Evolutionary conservation across 805 yeast species (phyloP), one percentile per base, ranked within the genome.

Genomic region (Ascoidea tarda): DNA sequence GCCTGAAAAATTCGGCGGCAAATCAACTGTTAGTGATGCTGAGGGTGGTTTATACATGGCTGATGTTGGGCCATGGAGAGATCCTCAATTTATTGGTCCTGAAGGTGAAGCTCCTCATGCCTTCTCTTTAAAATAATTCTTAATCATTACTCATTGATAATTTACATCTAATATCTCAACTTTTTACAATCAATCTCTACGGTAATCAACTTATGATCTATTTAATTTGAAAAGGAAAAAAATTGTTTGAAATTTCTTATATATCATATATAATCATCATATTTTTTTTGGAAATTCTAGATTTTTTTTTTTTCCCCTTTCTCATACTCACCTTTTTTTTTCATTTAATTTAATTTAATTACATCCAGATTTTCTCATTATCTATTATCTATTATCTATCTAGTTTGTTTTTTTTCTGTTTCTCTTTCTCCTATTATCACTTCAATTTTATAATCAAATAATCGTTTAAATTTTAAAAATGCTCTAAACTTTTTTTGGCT

Each of bases 31-130:
- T 47, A 67, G 73, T 48, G 87, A 79, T 50, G 75, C 77, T 6
- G 85, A 80, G 49, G 86, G 89, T 62, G 96, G 95, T 32, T 77
- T 93, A 59, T 86, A 82, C 68, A 72, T 93, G 63, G 80, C 93
- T 46, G 98, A 93, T 66, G 73, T 84, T 59, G 99, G 99, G 59
- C 99, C 99, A 58, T 93, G 99, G 99, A 86, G 96, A 77, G 93
- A 91, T 57, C 73, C 82, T 38, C 62, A 84, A 69, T 91, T 63
- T 69, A 83, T 89, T 65, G 98, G 97, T 12, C 95, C 96, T 54
- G 98, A 90, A 71, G 96, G 96, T 58, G 87, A 83, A 69, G 96
- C 95, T 51, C 96, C 96, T 63, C 72, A 69, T 61, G 73, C 79
- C 32, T 38, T 14, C 14, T 38, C 48, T 31, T 12, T 12, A 16